Evolutionary conservation across 768 basidiomycete genomes (phyloP).

Genomic region (Sutorius australiensis): DNA sequence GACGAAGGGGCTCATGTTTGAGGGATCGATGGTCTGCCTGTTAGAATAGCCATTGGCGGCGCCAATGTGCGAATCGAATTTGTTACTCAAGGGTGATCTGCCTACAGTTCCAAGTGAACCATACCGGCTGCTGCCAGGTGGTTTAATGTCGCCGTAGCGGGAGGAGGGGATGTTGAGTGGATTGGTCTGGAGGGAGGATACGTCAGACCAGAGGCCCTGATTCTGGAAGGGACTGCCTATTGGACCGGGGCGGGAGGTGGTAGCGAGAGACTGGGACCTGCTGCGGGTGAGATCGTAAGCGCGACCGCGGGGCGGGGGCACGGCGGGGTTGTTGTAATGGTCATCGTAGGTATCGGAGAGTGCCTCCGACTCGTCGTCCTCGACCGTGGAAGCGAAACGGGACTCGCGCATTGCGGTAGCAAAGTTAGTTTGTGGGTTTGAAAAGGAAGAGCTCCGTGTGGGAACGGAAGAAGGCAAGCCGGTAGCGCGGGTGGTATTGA

Average conservation of each 20-base stretch:
- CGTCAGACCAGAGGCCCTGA: conserved; percentile 54
- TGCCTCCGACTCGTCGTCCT: conserved; percentile 74
- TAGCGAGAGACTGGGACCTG: conserved; percentile 72
- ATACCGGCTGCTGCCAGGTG: conserved; percentile 60
- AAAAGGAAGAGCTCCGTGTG: conserved; percentile 67
- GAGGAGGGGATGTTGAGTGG: conserved; percentile 53
- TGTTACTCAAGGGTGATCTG: conserved; percentile 52
- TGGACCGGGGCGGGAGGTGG: conserved; percentile 48
- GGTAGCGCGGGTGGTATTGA: conserved; percentile 37
- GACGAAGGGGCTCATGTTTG: conserved; percentile 85
- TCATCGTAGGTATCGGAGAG: conserved; percentile 64
- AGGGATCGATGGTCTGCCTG: conserved; percentile 48
- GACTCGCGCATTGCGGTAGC: conserved; percentile 62
- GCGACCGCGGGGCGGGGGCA: conserved; percentile 48
- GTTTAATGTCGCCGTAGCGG: conserved; percentile 61
- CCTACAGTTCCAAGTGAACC: conserved; percentile 55
- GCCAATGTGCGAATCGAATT: conserved; percentile 46
- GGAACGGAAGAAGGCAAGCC: conserved; percentile 52
- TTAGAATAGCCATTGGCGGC: conserved; percentile 45
- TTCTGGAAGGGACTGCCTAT: conserved; percentile 47
- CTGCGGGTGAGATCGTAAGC: conserved; percentile 67
- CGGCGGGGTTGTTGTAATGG: conserved; percentile 43
- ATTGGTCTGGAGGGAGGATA: conserved; percentile 43
- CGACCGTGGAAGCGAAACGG: conserved; percentile 72
- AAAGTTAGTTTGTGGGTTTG: conserved; percentile 54